Conservation (phyloP, 257 asterid genomes). For the Rhazya stricta region DNA sequence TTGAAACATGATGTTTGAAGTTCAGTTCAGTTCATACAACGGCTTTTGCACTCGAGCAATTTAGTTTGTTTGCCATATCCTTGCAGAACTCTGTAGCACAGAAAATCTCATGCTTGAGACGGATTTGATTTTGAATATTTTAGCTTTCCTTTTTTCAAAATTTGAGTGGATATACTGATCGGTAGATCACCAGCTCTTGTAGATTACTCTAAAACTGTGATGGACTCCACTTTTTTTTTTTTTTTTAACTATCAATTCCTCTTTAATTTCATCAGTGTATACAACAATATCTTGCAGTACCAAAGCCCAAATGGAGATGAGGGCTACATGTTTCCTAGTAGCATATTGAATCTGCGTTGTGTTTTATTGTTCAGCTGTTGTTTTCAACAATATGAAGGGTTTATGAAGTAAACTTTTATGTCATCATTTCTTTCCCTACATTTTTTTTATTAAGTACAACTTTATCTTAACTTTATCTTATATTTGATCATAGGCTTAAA, state of each 20-base stretch:
- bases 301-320: not conserved
- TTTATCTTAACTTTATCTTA: not conserved
- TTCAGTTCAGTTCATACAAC: not conserved
- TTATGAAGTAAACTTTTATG: not conserved
- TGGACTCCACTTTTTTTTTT: no score
- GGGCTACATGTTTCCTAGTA: not conserved
- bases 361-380: not conserved
- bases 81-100: not conserved
- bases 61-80: not conserved
- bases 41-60: not conserved
- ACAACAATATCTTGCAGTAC: no score
- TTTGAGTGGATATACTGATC: not conserved
- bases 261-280: no score
- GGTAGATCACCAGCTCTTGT: not conserved
- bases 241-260: no score
- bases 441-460: not conserved
- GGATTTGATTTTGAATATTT: not conserved
- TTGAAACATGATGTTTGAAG: not conserved
- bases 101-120: not conserved
- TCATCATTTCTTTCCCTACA: not conserved
- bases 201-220: no score
- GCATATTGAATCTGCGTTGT: not conserved
- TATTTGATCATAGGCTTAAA: not conserved
- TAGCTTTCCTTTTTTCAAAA: not conserved
- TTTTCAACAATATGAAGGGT: not conserved